Conservation (phyloP, 2,329 filamentous ascomycete species). For the Lecanicillium sp. region DNA sequence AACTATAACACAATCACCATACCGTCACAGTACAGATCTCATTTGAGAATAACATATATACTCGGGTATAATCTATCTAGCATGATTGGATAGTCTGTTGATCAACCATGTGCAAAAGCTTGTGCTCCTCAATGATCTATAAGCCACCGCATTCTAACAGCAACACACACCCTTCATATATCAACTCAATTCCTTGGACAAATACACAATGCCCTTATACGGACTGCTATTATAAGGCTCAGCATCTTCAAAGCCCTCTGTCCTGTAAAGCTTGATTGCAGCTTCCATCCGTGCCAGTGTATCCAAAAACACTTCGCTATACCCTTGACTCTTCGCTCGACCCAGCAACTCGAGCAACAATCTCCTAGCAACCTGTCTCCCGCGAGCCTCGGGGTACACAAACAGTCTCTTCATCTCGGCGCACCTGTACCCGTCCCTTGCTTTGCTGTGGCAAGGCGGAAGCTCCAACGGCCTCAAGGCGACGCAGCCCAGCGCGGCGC, state of each 20-base stretch:
- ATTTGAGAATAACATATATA: too few relatives aligned
- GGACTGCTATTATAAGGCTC: slow-evolving; percentile 21
- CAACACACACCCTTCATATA: too few relatives aligned
- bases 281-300: slow-evolving; percentile 21
- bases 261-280: slow-evolving; percentile 21
- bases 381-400: slow-evolving; percentile 23
- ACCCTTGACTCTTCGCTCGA: slow-evolving; percentile 16
- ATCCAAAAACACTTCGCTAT: slow-evolving; percentile 22
- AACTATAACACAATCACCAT: too few relatives aligned
- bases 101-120: too few relatives aligned
- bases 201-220: slow-evolving; percentile 19
- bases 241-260: slow-evolving; percentile 20
- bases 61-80: too few relatives aligned
- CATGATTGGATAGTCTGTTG: too few relatives aligned
- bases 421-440: slow-evolving; percentile 11
- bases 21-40: too few relatives aligned
- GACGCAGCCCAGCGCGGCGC: slow-evolving; percentile 21
- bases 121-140: too few relatives aligned
- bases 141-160: too few relatives aligned
- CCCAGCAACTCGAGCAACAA: slow-evolving; percentile 18
- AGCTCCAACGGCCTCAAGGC: slow-evolving; percentile 20
- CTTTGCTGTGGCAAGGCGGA: slow-evolving; percentile 11
- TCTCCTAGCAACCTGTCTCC: slow-evolving; percentile 19
- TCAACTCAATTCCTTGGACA: slow-evolving; percentile 15
- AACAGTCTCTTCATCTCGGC: slow-evolving; percentile 25